Base-by-base conservation (phyloP, 805 yeast species). In the Pichia eremophila region DNA sequence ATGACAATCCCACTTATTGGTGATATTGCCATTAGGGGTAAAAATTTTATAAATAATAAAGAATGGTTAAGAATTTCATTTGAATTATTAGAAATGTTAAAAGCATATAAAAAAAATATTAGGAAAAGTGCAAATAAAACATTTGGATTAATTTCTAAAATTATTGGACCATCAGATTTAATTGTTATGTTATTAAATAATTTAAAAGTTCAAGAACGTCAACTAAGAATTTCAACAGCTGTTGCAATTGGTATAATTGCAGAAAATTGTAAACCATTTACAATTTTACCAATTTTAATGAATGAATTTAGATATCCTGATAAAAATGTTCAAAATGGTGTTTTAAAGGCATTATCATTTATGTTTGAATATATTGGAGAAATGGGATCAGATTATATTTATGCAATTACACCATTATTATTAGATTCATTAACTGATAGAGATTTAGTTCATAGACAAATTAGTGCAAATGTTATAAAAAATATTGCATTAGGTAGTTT, bases 1-100 rank as follows among this genome's bases (percentile, higher is more conserved):
- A 77, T 81, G 51, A 78, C 90, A 9, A 84, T 93, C 37, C 78
- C 74, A 40, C 68, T 91, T 18, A 83, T 93, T 27, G 96, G 96
- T 2, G 70, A 78, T 44, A 83, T 91, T 46, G 96, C 98, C 0
- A 78, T 74, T 43, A 73, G 78, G 40, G 90, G 85, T 10, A 81
- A 95, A 1, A 95, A 86, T 53, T 78, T 79, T 47, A 85, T 89
- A 15, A 80, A 89, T 36, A 95, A 96, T 3, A 79, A 87, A 51
- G 99, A 93, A 64, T 93, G 99, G 99, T 87, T 93, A 91, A 73
- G 98, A 52, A 85, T 91, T 27, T 86, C 96, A 58, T 88, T 86
- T 64, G 96, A 90, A 58, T 71, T 93, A 34, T 65, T 93, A 41
- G 98, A 93, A 55, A 81, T 91, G 81, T 72, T 93, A 50, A 88